phyloP scores from a whole-genome alignment of 1,139 yeast genomes.

The Trichomonascaceae sp. region DNA sequence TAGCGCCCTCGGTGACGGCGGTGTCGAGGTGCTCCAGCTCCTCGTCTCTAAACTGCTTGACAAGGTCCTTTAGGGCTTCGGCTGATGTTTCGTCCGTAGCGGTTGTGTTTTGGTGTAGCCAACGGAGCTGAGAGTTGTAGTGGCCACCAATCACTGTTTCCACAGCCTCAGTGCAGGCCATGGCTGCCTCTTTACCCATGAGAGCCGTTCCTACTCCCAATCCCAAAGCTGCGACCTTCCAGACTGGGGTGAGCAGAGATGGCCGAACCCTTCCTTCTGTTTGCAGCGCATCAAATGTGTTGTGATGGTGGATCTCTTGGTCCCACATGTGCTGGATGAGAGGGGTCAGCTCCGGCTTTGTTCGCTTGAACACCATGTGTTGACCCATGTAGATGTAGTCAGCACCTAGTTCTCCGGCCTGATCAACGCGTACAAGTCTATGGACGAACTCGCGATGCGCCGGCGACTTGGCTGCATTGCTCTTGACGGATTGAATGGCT shows the following conservation, averaged over 20 bases:
- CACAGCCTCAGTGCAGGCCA: slow-evolving; percentile 99
- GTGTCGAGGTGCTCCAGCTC: slow-evolving; percentile 93
- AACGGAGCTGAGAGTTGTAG: slow-evolving; percentile 79
- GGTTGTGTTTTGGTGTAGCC: slow-evolving; percentile 33
- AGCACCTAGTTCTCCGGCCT: slow-evolving; percentile 98
- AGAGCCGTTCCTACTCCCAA: slow-evolving; percentile 82
- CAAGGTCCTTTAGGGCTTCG: slow-evolving; percentile 39
- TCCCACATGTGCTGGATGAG: slow-evolving; percentile 95
- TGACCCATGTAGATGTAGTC: slow-evolving; percentile 89
- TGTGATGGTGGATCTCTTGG: slow-evolving; percentile 84
- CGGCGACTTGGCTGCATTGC: slow-evolving; percentile 9
- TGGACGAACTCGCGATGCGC: slow-evolving; percentile 48
- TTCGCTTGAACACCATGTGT: slow-evolving; percentile 57
- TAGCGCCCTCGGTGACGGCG: slow-evolving; percentile 84
- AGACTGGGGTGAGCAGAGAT: slow-evolving; percentile 74
- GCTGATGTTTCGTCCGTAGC: slow-evolving; percentile 44
- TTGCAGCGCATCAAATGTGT: slow-evolving; percentile 70
- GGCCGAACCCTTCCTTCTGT: slow-evolving; percentile 75
- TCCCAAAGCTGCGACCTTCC: slow-evolving; percentile 85
- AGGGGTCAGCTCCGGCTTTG: slow-evolving; percentile 46
- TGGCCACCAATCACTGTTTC: slow-evolving; percentile 97
- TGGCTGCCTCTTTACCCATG: slow-evolving; percentile 88
- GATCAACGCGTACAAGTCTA: slow-evolving; percentile 79
- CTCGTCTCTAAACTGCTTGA: slow-evolving; percentile 79
- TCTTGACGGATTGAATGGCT: slow-evolving; percentile 13